These are phyloP conservation scores for Verticillium tricorpus DNA, from an alignment of 2,329 filamentous ascomycete species.

Conservation along the genomic window DNA sequence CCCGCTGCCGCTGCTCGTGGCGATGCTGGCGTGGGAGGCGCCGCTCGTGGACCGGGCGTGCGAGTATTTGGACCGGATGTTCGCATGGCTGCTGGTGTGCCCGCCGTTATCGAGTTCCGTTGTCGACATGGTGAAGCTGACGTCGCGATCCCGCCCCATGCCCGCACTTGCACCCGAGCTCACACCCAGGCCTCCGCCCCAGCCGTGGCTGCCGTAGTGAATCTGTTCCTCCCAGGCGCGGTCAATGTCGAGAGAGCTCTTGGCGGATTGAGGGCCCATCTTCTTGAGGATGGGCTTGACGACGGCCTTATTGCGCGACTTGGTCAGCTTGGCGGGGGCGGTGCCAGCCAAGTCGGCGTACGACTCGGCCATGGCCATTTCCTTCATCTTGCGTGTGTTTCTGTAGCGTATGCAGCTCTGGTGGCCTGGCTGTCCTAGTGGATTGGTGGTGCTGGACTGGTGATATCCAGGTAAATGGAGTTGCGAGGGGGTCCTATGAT, in stretches of 20 bases:
- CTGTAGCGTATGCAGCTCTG: background rate
- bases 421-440: background rate
- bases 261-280: slow-evolving; percentile 47
- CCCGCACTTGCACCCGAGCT: no score
- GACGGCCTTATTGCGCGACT: slow-evolving; percentile 40
- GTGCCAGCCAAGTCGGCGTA: slow-evolving; percentile 25
- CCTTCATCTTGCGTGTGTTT: background rate
- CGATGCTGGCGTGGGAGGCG: slow-evolving; percentile 51
- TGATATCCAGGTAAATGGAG: background rate
- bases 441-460: background rate
- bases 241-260: slow-evolving; percentile 59
- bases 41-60: slow-evolving; percentile 57
- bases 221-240: slow-evolving; percentile 52
- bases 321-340: slow-evolving; percentile 34
- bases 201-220: slow-evolving; percentile 28
- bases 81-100: slow-evolving; percentile 4
- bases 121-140: slow-evolving; percentile 40
- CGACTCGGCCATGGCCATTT: slow-evolving; percentile 26
- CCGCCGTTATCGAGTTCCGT: slow-evolving; percentile 18
- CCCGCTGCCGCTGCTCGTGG: slow-evolving; percentile 45
- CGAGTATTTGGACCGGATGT: slow-evolving; percentile 37
- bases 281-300: slow-evolving; percentile 63
- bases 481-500: background rate
- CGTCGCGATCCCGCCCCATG: slow-evolving; percentile 20
- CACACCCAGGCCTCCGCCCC: slow-evolving; percentile 12